Conservation (phyloP, 495 filamentous ascomycete species). For the Penicillium lividum region DNA sequence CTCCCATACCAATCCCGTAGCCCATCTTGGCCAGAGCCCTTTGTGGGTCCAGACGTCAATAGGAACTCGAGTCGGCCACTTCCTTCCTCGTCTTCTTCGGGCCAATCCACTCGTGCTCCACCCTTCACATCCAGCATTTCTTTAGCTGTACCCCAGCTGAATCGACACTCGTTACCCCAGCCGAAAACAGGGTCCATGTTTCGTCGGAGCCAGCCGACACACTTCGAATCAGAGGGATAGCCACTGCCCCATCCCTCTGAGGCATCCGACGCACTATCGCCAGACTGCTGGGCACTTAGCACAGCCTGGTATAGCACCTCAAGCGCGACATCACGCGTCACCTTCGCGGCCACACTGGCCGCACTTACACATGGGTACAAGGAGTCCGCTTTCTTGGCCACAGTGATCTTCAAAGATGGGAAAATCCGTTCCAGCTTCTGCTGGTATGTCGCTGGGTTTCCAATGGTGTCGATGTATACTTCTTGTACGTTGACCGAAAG, state of each 20-base stretch:
- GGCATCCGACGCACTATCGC: slow-evolving; percentile 1
- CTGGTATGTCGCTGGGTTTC: slow-evolving; percentile 79
- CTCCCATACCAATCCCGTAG: slow-evolving; percentile 47
- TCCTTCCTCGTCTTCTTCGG: slow-evolving; percentile 65
- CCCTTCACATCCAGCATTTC: slow-evolving; percentile 78
- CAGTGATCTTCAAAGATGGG: slow-evolving; percentile 76
- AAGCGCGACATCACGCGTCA: slow-evolving; percentile 86
- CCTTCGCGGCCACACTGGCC: slow-evolving; percentile 92
- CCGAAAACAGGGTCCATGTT: slow-evolving; percentile 95
- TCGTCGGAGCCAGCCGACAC: slow-evolving; percentile 73
- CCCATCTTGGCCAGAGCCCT: slow-evolving; percentile 29
- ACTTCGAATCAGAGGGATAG: slow-evolving; percentile 86
- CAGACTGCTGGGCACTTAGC: slow-evolving; percentile 18
- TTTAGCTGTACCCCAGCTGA: slow-evolving; percentile 93
- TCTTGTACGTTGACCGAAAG: slow-evolving; percentile 76
- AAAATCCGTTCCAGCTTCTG: slow-evolving; percentile 80
- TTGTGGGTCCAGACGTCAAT: slow-evolving; percentile 27
- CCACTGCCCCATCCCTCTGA: slow-evolving; percentile 77
- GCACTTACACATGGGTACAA: slow-evolving; percentile 92
- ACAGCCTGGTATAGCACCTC: slow-evolving; percentile 68
- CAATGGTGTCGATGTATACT: slow-evolving; percentile 95
- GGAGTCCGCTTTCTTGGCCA: slow-evolving; percentile 94
- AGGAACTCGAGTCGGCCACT: slow-evolving; percentile 73
- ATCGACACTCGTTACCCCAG: slow-evolving; percentile 89
- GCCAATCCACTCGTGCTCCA: slow-evolving; percentile 80